phyloP scores from a whole-genome alignment of 495 filamentous ascomycete genomes.

The Daldinia bambusicola region DNA sequence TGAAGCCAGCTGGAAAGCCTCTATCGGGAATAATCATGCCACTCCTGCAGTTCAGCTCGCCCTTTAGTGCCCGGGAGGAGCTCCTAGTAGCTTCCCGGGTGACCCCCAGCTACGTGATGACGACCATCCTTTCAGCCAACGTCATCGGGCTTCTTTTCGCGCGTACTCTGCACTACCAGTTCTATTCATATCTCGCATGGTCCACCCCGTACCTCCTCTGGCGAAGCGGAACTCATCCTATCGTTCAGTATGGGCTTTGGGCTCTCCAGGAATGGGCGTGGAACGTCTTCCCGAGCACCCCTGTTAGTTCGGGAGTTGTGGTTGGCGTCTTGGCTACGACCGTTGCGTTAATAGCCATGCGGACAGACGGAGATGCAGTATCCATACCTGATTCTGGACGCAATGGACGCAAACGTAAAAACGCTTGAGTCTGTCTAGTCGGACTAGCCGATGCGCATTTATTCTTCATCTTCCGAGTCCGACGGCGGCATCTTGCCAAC shows the following conservation, averaged over 20 bases:
- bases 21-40: constrained; percentile 61
- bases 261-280: constrained; percentile 92
- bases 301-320: constrained; percentile 78
- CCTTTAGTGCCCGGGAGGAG: constrained; percentile 63
- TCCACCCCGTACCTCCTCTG: constrained; percentile 91
- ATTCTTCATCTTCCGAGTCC: constrained; percentile 68
- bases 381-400: constrained; percentile 27
- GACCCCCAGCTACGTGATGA: constrained; percentile 80
- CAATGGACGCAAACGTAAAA: constrained; percentile 33
- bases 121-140: constrained; percentile 80
- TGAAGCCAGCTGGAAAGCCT: constrained; percentile 58
- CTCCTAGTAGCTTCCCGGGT: constrained; percentile 65
- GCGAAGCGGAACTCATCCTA: constrained; percentile 78
- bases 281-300: constrained; percentile 95
- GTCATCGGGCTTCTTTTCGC: constrained; percentile 90
- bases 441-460: constrained; percentile 29
- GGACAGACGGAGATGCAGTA: constrained; percentile 41
- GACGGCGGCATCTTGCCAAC: constrained; percentile 85
- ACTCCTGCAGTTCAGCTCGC: constrained; percentile 62
- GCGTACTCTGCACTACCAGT: constrained; percentile 93
- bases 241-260: constrained; percentile 79
- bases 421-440: constrained; percentile 24
- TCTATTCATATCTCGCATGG: constrained; percentile 94
- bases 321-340: constrained; percentile 74
- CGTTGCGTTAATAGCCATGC: constrained; percentile 61